Conservation (phyloP, 495 filamentous ascomycete species). For the Talaromyces adpressus region DNA sequence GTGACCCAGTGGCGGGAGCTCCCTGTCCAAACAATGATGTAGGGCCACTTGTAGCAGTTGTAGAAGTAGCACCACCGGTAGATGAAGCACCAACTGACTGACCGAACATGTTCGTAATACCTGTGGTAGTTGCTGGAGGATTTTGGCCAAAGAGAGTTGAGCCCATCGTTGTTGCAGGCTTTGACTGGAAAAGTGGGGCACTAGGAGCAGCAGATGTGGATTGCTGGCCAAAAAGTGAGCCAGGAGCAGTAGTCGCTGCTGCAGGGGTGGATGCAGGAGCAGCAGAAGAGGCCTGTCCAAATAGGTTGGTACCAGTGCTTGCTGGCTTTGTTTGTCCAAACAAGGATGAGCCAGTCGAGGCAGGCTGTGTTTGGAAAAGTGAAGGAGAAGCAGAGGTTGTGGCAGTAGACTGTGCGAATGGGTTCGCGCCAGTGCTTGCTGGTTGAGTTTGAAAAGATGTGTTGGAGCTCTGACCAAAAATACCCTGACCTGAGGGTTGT, state of each 20-base stretch:
- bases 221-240: constrained; percentile 9
- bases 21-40: not conserved
- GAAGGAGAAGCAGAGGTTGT: constrained; percentile 12
- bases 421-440: constrained; percentile 8
- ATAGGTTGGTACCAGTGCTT: constrained; percentile 14
- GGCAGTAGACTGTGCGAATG: constrained; percentile 13
- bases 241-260: constrained; percentile 6
- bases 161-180: not conserved
- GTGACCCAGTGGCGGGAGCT: not conserved
- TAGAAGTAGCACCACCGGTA: not conserved
- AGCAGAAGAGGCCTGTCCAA: constrained; percentile 15
- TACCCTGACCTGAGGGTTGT: constrained; percentile 16
- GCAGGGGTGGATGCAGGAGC: constrained; percentile 13
- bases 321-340: constrained; percentile 10
- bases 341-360: constrained; percentile 19
- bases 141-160: constrained; percentile 14
- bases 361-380: constrained; percentile 11
- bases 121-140: not conserved
- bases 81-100: constrained; percentile 13
- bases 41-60: not conserved
- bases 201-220: constrained; percentile 9
- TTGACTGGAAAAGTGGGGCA: constrained; percentile 1
- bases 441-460: not conserved
- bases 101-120: constrained; percentile 10
- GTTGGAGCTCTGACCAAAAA: constrained; percentile 14